Base-by-base conservation (phyloP, 306 rosid genomes). In the Dalbergia oliveri region DNA sequence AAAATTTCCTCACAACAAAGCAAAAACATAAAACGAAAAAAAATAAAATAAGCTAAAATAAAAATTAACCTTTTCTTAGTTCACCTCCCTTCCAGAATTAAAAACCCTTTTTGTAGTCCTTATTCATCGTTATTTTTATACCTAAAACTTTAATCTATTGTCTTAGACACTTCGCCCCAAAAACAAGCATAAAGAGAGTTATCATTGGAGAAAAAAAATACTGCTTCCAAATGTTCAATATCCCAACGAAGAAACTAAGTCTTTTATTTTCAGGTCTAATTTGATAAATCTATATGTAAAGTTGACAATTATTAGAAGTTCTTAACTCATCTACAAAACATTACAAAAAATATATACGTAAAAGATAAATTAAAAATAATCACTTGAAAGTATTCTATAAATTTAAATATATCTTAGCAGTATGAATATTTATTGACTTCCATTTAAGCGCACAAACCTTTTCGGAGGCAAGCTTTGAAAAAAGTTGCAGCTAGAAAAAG, bases 1-100 rank as follows among this genome's bases (percentile, higher is more conserved):
- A 4, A 12, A 14, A 13, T 4, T 26, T 26, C 2, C 3, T 26
- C 1, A 26, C 31, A 26, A 2, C 31, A 26, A 0, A 2, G 3
- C 31, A 26, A 26, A 26, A 26, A 26, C 31, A 26, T 26, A 26
- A 26, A 26, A 26, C 31, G 31, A 26, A 26, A 26, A 26, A 1
- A 26, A 1, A 2, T 1, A 21, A 13, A 51, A 4, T 1, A 44
- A 44, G 8, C 50, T 11, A 44, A 44, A 44, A 9, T 15, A 26
- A 26, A 26, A 1, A 26, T 26, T 18, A 12, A 16, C 31, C 5
- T 49, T 77, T 77, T 65, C 39, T 53, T 35, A 66, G 19, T 65
- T 76, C 21, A 56, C 23, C 41, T 66, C 54, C 72, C 57, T 44
- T 61, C 60, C 16, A 21, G 61, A 59, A 23, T 23, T 60, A 59